Conservation (phyloP, 345 rosid genomes). For the Brassica carinata region DNA sequence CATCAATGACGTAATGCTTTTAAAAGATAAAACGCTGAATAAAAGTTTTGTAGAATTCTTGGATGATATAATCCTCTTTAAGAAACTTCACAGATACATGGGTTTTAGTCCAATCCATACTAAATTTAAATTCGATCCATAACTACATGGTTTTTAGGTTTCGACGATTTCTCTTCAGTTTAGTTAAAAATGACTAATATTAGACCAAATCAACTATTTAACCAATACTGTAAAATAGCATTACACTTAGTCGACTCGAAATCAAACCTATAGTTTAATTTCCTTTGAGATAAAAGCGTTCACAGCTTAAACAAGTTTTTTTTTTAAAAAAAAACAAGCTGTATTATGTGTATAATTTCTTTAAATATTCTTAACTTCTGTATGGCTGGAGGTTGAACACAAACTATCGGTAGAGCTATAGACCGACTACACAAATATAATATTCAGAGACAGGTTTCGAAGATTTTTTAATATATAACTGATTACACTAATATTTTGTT, state of each 20-base stretch:
- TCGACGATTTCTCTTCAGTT: not conserved
- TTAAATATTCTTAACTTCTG: not conserved
- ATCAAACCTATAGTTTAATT: no score
- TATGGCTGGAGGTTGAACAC: not conserved
- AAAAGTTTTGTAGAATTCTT: not conserved
- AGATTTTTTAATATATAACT: no score
- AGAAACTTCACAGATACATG: not conserved
- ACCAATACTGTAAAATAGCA: no score
- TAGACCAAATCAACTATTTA: no score
- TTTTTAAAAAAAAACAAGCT: no score
- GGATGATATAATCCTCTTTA: not conserved
- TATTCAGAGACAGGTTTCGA: not conserved
- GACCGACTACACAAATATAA: not conserved
- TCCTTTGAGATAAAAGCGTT: not conserved
- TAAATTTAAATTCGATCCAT: not conserved
- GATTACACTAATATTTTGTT: not conserved
- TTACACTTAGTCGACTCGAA: no score
- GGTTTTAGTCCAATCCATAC: not conserved
- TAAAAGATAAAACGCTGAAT: conserved; percentile 4
- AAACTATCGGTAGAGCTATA: not conserved
- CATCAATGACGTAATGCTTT: conserved; percentile 21
- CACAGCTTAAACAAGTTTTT: not conserved
- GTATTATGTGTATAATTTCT: not conserved
- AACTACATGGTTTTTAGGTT: not conserved
- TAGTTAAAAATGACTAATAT: not conserved